phyloP scores from a whole-genome alignment of 1,284 basidiomycete species.

The Athelia psychrophila region DNA sequence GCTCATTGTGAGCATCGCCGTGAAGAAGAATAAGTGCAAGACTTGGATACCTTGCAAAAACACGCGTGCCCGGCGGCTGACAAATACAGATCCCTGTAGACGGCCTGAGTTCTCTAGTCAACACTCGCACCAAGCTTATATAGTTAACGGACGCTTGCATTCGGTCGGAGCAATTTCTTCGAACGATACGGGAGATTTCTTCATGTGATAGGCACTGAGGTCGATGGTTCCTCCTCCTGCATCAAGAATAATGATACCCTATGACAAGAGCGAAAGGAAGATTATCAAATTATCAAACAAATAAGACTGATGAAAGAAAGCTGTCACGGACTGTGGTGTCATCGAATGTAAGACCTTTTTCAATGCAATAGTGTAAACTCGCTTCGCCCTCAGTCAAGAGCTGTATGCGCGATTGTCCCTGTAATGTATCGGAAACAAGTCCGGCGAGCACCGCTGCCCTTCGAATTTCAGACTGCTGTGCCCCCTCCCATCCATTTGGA shows the following conservation, averaged over 20 bases:
- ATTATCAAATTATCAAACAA: slow-evolving; percentile 14
- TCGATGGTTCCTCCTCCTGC: slow-evolving; percentile 49
- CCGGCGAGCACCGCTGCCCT: slow-evolving; percentile 32
- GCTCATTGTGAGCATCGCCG: not conserved
- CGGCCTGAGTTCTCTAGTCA: slow-evolving; percentile 17
- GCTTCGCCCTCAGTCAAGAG: slow-evolving; percentile 53
- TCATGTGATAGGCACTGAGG: slow-evolving; percentile 30
- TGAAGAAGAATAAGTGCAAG: not conserved
- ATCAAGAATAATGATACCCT: slow-evolving; percentile 45
- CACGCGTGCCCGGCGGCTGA: slow-evolving; percentile 26
- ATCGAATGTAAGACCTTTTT: slow-evolving; percentile 32
- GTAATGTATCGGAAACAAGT: slow-evolving; percentile 28
- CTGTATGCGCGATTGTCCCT: slow-evolving; percentile 35
- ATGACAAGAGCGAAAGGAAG: too few relatives aligned
- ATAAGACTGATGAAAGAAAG: slow-evolving; percentile 4
- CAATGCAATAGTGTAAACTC: slow-evolving; percentile 44
- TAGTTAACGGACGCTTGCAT: slow-evolving; percentile 18
- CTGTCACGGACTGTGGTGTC: slow-evolving; percentile 32
- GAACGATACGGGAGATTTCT: slow-evolving; percentile 15
- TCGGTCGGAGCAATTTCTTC: slow-evolving; percentile 29
- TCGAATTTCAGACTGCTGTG: slow-evolving; percentile 34
- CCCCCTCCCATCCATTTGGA: slow-evolving; percentile 42
- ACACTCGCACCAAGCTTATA: not conserved
- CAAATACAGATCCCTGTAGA: slow-evolving; percentile 31
- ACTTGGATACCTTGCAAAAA: slow-evolving; percentile 28